These are phyloP conservation scores for Aegle marmelos DNA, from an alignment of 345 rosid genomes.

Conservation along the genomic window DNA sequence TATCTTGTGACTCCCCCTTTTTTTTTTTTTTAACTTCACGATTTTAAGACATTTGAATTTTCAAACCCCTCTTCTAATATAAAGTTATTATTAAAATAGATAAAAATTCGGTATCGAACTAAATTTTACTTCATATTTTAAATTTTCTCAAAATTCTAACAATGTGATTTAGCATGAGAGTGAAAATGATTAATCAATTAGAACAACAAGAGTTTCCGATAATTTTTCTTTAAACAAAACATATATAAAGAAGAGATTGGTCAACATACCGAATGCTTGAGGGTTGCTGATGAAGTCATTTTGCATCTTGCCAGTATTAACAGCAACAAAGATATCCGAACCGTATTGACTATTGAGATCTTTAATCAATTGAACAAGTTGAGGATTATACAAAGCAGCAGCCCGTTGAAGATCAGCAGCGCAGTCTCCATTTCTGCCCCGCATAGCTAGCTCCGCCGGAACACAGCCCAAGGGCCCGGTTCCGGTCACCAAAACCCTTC, in stretches of 20 bases:
- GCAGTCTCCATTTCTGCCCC: slow-evolving; percentile 60
- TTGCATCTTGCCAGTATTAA: slow-evolving; percentile 44
- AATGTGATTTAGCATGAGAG: too few species aligned
- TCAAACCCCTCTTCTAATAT: too few species aligned
- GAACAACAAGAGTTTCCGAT: too few species aligned
- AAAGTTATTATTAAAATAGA: too few species aligned
- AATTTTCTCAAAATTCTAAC: too few species aligned
- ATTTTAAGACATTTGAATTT: too few species aligned
- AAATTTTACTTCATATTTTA: too few species aligned
- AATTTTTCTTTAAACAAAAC: not conserved
- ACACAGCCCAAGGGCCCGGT: slow-evolving; percentile 86
- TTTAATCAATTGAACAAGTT: slow-evolving; percentile 48
- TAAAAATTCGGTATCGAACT: too few species aligned
- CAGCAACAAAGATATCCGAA: slow-evolving; percentile 50
- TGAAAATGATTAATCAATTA: too few species aligned
- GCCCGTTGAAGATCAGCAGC: slow-evolving; percentile 53
- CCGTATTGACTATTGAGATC: slow-evolving; percentile 43
- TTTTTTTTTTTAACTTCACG: too few species aligned
- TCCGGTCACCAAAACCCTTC: slow-evolving; percentile 83
- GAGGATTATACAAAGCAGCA: slow-evolving; percentile 60
- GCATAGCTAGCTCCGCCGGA: slow-evolving; percentile 62
- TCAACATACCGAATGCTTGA: slow-evolving; percentile 45
- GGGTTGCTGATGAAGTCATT: slow-evolving; percentile 57
- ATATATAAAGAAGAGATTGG: not conserved
- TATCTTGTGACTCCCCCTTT: too few species aligned